Percentiles rank a stretch among this genome's conserved stretches.
Evolutionary conservation across 768 basidiomycete species (phyloP).

Genomic region (Lactarius vividus): DNA sequence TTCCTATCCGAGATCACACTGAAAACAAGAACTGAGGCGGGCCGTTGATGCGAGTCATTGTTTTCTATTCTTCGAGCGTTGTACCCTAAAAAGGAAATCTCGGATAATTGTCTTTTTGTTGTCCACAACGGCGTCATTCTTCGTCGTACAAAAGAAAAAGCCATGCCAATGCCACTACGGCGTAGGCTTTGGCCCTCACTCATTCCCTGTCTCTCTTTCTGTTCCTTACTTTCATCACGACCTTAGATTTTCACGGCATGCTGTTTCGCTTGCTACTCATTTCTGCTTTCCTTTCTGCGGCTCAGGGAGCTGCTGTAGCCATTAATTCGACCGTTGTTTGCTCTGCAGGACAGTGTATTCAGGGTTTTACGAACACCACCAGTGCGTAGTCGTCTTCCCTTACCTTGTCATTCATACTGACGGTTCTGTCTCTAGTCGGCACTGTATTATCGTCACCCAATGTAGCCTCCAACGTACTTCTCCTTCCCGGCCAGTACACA

Average conservation of each 20-base stretch:
- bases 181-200: slow-evolving; percentile 13
- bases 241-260: slow-evolving; percentile 12
- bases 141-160: slow-evolving; percentile 14
- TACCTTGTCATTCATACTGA: slow-evolving; percentile 1
- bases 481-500: slow-evolving; percentile 77
- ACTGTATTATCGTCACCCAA: slow-evolving; percentile 58
- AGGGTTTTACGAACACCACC: slow-evolving; percentile 73
- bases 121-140: background rate
- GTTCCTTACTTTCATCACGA: slow-evolving; percentile 13
- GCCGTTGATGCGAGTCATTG: background rate
- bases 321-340: slow-evolving; percentile 59
- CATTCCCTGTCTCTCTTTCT: background rate
- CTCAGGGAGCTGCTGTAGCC: slow-evolving; percentile 3
- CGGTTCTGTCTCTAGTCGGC: slow-evolving; percentile 55
- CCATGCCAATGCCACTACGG: background rate
- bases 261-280: slow-evolving; percentile 16
- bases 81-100: slow-evolving; percentile 17
- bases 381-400: slow-evolving; percentile 43
- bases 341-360: slow-evolving; percentile 85
- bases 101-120: slow-evolving; percentile 2
- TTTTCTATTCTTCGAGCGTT: slow-evolving; percentile 8
- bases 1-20: background rate
- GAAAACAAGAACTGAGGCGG: background rate
- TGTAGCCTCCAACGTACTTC: slow-evolving; percentile 50
- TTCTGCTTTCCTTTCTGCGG: background rate